Conservation (phyloP, 2,329 filamentous ascomycete genomes). For the Arthrinium phaeospermum region DNA sequence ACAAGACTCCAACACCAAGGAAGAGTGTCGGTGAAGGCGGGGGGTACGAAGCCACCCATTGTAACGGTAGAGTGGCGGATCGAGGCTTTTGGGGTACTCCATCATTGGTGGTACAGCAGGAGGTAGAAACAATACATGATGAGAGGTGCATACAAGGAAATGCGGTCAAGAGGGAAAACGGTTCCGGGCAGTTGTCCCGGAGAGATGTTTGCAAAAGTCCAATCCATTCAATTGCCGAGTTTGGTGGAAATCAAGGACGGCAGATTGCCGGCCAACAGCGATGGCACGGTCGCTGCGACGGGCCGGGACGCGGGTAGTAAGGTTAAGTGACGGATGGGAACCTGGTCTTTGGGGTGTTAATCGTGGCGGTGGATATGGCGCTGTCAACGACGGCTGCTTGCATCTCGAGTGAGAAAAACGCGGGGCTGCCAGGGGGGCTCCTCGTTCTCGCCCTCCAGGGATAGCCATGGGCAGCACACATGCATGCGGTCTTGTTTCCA, state of each 20-base stretch:
- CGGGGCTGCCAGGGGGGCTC: not conserved
- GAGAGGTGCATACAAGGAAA: not conserved
- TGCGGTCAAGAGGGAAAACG: not conserved
- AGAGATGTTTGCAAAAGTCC: not conserved
- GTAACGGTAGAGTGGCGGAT: not conserved
- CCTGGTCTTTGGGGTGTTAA: conserved; percentile 13
- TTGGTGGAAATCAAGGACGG: not conserved
- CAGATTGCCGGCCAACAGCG: not conserved
- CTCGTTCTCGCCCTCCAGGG: not conserved
- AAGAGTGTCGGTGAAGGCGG: conserved; percentile 7
- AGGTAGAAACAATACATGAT: not conserved
- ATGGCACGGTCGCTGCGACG: conserved; percentile 7
- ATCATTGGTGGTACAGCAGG: conserved; percentile 10
- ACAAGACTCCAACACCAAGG: not conserved
- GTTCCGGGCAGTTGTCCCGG: not conserved
- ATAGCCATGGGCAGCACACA: not conserved
- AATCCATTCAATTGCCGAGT: conserved; percentile 1
- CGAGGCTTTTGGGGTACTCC: not conserved
- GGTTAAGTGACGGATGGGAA: conserved; percentile 5
- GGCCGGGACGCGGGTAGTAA: conserved; percentile 10
- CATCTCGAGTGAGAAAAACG: conserved; percentile 5
- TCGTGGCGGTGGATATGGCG: conserved; percentile 4
- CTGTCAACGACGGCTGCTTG: conserved; percentile 3
- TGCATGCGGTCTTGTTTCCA: not conserved
- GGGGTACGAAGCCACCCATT: not conserved